These are phyloP conservation scores for Cercis canadensis DNA, from an alignment of 306 rosid genomes.

Conservation along the genomic window DNA sequence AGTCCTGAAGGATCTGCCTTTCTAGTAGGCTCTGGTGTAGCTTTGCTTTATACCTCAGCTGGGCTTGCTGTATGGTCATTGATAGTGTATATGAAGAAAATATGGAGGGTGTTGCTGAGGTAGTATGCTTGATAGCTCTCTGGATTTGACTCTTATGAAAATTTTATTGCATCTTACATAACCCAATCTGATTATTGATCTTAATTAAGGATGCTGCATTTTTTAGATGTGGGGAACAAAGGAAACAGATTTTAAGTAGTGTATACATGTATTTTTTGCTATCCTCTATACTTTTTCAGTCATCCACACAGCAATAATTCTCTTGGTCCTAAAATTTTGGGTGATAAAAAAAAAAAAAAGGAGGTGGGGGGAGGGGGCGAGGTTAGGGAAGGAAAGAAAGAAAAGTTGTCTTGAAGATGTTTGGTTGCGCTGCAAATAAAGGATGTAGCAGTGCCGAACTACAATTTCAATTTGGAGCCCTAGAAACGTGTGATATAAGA, in stretches of 20 bases:
- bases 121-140: slow-evolving; percentile 47
- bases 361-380: too few species aligned
- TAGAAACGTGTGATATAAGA: too few species aligned
- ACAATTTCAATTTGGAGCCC: too few species aligned
- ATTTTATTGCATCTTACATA: too few species aligned
- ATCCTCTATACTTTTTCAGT: not conserved
- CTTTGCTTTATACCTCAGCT: slow-evolving; percentile 88
- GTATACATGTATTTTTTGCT: slow-evolving; percentile 34
- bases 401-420: too few species aligned
- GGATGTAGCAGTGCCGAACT: not conserved
- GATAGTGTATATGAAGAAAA: slow-evolving; percentile 81
- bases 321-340: not conserved
- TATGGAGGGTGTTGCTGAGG: slow-evolving; percentile 76
- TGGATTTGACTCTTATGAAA: slow-evolving; percentile 16
- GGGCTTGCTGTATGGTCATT: slow-evolving; percentile 98
- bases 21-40: slow-evolving; percentile 74
- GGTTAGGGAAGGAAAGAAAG: too few species aligned
- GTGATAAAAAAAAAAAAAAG: not conserved
- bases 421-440: not conserved
- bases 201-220: slow-evolving; percentile 33
- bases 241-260: not conserved
- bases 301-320: slow-evolving; percentile 30
- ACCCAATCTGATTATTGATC: slow-evolving; percentile 27
- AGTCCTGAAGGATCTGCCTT: slow-evolving; percentile 79
- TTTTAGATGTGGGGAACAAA: slow-evolving; percentile 27